phyloP scores from a whole-genome alignment of 2,329 filamentous ascomycete species.

The Xylaria sp. region DNA sequence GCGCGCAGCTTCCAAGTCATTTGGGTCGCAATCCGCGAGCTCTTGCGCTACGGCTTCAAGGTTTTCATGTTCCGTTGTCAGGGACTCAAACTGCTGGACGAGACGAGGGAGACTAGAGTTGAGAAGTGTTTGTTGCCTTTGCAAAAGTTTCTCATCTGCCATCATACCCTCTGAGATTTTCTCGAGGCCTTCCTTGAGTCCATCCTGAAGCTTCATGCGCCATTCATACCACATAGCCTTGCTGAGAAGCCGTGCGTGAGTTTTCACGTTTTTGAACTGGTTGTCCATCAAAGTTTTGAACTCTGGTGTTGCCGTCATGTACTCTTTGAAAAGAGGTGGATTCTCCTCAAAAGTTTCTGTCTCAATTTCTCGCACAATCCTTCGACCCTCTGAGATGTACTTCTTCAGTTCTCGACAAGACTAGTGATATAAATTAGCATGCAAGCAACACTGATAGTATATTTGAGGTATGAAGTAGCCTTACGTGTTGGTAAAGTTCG shows the following conservation, averaged over 20 bases:
- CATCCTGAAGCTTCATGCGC: constrained; percentile 87
- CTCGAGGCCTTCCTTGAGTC: constrained; percentile 82
- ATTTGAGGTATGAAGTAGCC: constrained; percentile 45
- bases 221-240: constrained; percentile 99
- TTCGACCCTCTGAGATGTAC: constrained; percentile 92
- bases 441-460: background rate
- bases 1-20: constrained; percentile 80
- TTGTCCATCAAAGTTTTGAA: constrained; percentile 91
- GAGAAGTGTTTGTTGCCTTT: constrained; percentile 75
- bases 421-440: constrained; percentile 52
- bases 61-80: constrained; percentile 72
- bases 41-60: constrained; percentile 79
- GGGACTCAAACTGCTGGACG: constrained; percentile 66
- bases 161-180: constrained; percentile 82
- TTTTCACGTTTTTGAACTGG: constrained; percentile 97
- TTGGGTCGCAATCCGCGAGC: constrained; percentile 81
- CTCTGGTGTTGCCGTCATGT: constrained; percentile 84
- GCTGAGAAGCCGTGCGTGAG: constrained; percentile 86
- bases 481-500: constrained; percentile 90
- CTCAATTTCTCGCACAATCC: constrained; percentile 91
- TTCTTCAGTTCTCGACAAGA: constrained; percentile 95
- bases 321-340: constrained; percentile 90
- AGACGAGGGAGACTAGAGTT: constrained; percentile 74
- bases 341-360: constrained; percentile 89
- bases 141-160: constrained; percentile 74